Evolutionary conservation across 2,329 filamentous ascomycete genomes (phyloP), one percentile per base, ranked within the genome.

Genomic region (Dactylonectria estremocensis): DNA sequence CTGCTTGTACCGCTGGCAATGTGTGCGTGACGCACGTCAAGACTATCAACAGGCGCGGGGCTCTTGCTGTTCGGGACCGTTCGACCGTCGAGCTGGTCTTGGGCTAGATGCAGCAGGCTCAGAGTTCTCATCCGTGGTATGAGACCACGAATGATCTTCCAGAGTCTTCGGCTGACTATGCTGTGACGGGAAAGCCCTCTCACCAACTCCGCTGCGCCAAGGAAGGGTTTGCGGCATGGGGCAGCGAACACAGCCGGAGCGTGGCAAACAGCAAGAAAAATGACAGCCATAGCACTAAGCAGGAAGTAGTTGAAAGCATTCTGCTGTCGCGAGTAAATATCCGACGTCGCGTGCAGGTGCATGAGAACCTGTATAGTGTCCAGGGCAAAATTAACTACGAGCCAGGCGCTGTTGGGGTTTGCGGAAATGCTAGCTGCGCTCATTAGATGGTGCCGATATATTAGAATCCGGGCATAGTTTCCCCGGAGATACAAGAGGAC

Each of bases 401-500:
- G 24, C 24, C 77, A 79, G 0, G 83, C 82, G 9, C 76, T 79
- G 0, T 77, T 68, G 1, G 76, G 69, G 10, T 83, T 78, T 0
- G 79, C 69, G 1, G 76, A 69, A 20, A 85, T 84, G 16, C 80
- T 78, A 4, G 78, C 24, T 28, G 24, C 24, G 24, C 24, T 28
- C 24, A 28, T 28, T 28, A 28, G 24, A 28, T 84, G 78, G 20
- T 84, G 80, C 0, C 84, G 77, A 57, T 85, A 82, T 1, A 86
- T 83, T 3, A 85, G 74, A n/a, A 82, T 84, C 2, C 83, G 80
- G 1, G 82, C 77, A 59, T 85, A 80, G 59, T 86, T 86, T 0
- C 81, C 83, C 3, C 84, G 81, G 0, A 86, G 77, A 45, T 84
- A 83, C 1, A 84, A 73, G 1, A 85, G 69, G 0, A 84, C 80